Base-by-base conservation (phyloP, 202 grass and related monocot species). In the Bolboschoenoplectus hybrid region DNA sequence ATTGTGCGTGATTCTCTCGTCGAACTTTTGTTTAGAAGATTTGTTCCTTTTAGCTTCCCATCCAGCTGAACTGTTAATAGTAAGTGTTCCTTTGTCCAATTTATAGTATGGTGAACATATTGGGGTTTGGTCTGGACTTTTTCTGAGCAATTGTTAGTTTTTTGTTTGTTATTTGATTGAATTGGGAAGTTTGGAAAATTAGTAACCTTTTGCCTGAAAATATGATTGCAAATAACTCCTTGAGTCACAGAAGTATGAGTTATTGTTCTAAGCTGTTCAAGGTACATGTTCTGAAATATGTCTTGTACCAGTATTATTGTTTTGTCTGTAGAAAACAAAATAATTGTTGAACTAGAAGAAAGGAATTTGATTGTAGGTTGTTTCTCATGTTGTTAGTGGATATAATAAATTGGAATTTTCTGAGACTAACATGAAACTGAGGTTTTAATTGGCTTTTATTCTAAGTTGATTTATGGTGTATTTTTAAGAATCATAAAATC, bases 381-480 rank as follows among this genome's bases (percentile, higher is more conserved):
- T 71, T 71, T 71, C 13, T 71, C 2, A 71, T 71, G 16, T 71
- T 71, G 13, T 71, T 46, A n/a, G 7, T 71, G 40, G 2, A 51
- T 50, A 45, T 34, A 12, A 32, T 74, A 74, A 74, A 72, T 46
- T 74, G 44, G 9, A 9, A 2, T 74, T 74, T 74, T 50, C 8
- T 32, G 13, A 79, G 14, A 60, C 9, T 40, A 41, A 58, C 51
- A 1, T 41, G 20, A 41, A 40, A 10, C 17, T 41, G 14, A 43
- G 4, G 16, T 16, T 78, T 78, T 53, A 2, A 61, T 60, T 61
- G 17, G 16, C 0, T 39, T 58, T 80, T 20, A 4, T 36, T 12
- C 35, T 57, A 79, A 58, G 52, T 41, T 6, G 58, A 79, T 58
- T 20, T 8, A 79, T 79, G 12, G 4, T 79, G 74, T 78, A 36